These are phyloP conservation scores for Blastobotrys illinoisensis DNA, from an alignment of 1,139 yeast genomes.

Conservation along the genomic window DNA sequence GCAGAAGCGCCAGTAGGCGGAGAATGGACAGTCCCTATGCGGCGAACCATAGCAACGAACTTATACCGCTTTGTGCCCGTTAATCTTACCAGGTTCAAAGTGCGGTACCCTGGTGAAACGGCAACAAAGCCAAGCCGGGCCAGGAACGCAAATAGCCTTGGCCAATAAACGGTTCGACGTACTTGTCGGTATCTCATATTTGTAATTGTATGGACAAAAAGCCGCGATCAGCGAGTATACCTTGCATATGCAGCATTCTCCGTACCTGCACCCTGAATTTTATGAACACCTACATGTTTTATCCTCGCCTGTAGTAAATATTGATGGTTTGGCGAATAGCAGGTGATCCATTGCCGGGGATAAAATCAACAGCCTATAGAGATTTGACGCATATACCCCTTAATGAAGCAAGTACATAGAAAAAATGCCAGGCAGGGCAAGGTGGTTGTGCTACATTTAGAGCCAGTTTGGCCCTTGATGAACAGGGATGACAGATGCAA, in stretches of 20 bases:
- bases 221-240: not conserved
- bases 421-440: too few relatives aligned
- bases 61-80: too few relatives aligned
- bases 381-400: too few relatives aligned
- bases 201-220: not conserved
- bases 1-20: too few relatives aligned
- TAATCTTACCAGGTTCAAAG: not conserved
- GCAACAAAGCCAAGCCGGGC: not conserved
- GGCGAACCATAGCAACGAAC: too few relatives aligned
- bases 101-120: not conserved
- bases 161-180: not conserved
- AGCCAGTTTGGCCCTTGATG: not conserved
- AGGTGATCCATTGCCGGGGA: too few relatives aligned
- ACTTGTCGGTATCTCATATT: not conserved
- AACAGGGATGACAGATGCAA: not conserved
- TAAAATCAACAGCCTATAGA: too few relatives aligned
- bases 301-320: too few relatives aligned
- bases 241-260: not conserved
- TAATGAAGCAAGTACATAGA: not conserved
- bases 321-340: too few relatives aligned
- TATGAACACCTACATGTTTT: not conserved
- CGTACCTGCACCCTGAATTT: not conserved
- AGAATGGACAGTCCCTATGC: too few relatives aligned
- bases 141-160: not conserved
- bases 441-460: too few relatives aligned